phyloP scores from a whole-genome alignment of 352 stramenopile species.

The Globisporangium canariense region DNA sequence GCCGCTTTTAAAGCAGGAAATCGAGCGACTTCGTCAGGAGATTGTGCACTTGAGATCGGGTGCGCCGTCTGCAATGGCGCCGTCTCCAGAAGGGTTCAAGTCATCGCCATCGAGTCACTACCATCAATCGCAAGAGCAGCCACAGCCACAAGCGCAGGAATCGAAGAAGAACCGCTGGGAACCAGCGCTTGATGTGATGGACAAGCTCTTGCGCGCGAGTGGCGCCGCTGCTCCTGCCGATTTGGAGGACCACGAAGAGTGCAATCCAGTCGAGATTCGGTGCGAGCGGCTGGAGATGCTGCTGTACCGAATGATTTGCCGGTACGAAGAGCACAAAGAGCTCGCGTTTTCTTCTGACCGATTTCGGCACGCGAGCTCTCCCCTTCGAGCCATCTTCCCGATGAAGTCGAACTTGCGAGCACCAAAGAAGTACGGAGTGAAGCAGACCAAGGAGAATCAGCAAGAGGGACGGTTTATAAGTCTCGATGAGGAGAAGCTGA shows the following conservation, averaged over 20 bases:
- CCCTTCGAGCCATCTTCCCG: slow-evolving; percentile 14
- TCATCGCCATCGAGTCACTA: slow-evolving; percentile 11
- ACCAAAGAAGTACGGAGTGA: slow-evolving; percentile 20
- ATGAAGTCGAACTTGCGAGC: slow-evolving; percentile 37
- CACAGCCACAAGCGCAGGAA: slow-evolving; percentile 21
- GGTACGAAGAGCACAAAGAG: slow-evolving; percentile 81
- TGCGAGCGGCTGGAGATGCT: slow-evolving; percentile 80
- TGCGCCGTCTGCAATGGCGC: background rate
- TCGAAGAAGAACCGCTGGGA: slow-evolving; percentile 71
- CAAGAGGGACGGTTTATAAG: slow-evolving; percentile 25
- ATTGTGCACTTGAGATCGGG: slow-evolving; percentile 35
- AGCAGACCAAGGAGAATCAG: slow-evolving; percentile 32
- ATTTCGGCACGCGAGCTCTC: slow-evolving; percentile 19
- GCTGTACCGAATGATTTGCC: slow-evolving; percentile 83
- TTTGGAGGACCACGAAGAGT: slow-evolving; percentile 31
- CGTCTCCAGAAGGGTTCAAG: slow-evolving; percentile 8
- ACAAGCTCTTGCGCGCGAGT: slow-evolving; percentile 61
- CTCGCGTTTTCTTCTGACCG: slow-evolving; percentile 51
- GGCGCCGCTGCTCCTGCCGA: slow-evolving; percentile 43
- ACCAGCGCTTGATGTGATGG: slow-evolving; percentile 76
- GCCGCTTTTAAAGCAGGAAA: slow-evolving; percentile 69
- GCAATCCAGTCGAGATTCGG: slow-evolving; percentile 43
- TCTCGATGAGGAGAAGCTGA: slow-evolving; percentile 32
- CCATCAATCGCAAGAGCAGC: slow-evolving; percentile 14
- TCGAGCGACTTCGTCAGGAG: slow-evolving; percentile 63